These are phyloP conservation scores for Penicillium vulpinum DNA, from an alignment of 2,329 filamentous ascomycete genomes.

Conservation along the genomic window DNA sequence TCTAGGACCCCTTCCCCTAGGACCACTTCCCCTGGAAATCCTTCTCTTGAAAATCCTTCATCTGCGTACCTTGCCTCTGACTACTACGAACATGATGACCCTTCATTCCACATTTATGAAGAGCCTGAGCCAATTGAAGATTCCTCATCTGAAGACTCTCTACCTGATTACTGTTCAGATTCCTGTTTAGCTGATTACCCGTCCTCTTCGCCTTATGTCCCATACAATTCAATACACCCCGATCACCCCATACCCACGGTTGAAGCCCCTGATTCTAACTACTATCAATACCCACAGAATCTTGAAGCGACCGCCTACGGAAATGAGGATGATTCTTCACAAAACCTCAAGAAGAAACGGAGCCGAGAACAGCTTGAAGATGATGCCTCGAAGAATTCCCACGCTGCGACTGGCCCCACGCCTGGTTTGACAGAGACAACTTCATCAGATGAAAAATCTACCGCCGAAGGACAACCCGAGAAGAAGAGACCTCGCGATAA, in stretches of 20 bases:
- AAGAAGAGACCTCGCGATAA: slow-evolving; percentile 43
- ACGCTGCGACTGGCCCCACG: not conserved
- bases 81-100: not conserved
- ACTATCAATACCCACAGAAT: not conserved
- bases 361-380: slow-evolving; percentile 46
- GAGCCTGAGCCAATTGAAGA: not conserved
- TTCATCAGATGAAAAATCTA: slow-evolving; percentile 15
- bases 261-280: not conserved
- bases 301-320: slow-evolving; percentile 6
- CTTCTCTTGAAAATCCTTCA: not conserved
- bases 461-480: slow-evolving; percentile 21
- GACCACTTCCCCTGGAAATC: not conserved
- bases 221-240: not conserved
- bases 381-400: slow-evolving; percentile 23
- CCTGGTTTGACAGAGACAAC: not conserved
- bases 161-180: not conserved
- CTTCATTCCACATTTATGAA: not conserved
- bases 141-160: not conserved
- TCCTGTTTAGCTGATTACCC: not conserved
- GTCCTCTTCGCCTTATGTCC: not conserved
- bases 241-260: not conserved
- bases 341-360: slow-evolving; percentile 46
- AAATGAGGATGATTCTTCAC: slow-evolving; percentile 24
- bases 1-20: not conserved
- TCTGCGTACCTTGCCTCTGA: not conserved